phyloP scores from a whole-genome alignment of 257 asterid genomes.

The Penstemon davidsonii region DNA sequence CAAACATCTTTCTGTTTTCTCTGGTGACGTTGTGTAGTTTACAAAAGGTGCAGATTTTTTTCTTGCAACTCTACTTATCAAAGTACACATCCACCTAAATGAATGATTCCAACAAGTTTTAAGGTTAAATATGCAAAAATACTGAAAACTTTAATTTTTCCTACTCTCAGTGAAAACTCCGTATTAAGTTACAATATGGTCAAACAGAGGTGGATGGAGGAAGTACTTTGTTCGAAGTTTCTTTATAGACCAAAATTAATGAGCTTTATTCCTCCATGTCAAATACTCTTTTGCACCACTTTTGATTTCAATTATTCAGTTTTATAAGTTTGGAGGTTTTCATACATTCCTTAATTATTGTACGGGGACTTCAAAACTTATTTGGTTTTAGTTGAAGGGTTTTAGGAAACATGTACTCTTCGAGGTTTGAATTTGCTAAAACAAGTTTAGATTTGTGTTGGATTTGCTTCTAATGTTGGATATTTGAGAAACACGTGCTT shows the following conservation, averaged over 20 bases:
- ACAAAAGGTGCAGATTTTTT: background rate
- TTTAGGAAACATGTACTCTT: too few species aligned
- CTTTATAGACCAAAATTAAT: background rate
- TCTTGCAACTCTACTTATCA: background rate
- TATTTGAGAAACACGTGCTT: background rate
- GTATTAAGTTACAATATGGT: too few species aligned
- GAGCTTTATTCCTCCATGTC: background rate
- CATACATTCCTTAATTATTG: too few species aligned
- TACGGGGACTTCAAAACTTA: too few species aligned
- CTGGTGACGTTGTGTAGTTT: background rate
- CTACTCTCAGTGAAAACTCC: too few species aligned
- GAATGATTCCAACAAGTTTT: background rate
- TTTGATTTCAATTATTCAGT: too few species aligned
- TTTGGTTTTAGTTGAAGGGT: too few species aligned
- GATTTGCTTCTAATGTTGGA: background rate
- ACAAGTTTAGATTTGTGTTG: background rate
- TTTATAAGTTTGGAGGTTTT: too few species aligned
- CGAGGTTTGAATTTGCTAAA: too few species aligned
- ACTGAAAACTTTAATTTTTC: background rate
- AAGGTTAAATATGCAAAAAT: background rate
- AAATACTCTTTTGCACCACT: too few species aligned
- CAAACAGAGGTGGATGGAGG: background rate
- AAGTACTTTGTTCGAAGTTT: background rate
- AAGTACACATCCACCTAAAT: too few species aligned
- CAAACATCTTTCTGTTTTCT: background rate